Conservation (phyloP, 148 eudicot species). For the Selenicereus undatus region DNA sequence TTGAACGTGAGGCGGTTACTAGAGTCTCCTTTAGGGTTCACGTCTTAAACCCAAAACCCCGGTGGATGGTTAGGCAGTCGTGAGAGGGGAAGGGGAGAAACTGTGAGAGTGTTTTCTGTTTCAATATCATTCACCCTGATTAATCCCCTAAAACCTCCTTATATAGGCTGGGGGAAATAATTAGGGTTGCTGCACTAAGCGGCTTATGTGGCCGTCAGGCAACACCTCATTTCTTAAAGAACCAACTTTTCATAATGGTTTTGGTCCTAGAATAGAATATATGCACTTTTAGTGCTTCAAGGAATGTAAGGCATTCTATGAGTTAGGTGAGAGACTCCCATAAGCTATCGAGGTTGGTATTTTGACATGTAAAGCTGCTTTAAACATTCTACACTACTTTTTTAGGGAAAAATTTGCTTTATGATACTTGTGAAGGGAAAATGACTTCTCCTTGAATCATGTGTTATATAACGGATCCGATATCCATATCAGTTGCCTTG, state of each 20-base stretch:
- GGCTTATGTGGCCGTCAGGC: no score
- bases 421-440: not conserved
- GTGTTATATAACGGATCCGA: not conserved
- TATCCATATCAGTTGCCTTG: no score
- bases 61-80: no score
- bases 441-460: not conserved
- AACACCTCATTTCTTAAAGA: not conserved
- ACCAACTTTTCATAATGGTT: not conserved
- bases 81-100: no score
- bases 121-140: no score
- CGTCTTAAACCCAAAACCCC: no score
- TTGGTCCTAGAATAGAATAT: not conserved
- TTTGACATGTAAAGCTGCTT: not conserved
- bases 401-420: no score
- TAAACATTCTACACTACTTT: not conserved
- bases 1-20: no score
- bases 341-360: not conserved
- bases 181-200: not conserved
- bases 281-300: not conserved
- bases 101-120: no score
- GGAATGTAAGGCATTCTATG: not conserved
- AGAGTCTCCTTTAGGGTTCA: no score
- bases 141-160: no score
- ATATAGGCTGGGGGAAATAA: constrained; percentile 30
- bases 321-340: not conserved